Evolutionary conservation across 1,139 yeast genomes (phyloP).

Genomic region (Kodamaea sp.): DNA sequence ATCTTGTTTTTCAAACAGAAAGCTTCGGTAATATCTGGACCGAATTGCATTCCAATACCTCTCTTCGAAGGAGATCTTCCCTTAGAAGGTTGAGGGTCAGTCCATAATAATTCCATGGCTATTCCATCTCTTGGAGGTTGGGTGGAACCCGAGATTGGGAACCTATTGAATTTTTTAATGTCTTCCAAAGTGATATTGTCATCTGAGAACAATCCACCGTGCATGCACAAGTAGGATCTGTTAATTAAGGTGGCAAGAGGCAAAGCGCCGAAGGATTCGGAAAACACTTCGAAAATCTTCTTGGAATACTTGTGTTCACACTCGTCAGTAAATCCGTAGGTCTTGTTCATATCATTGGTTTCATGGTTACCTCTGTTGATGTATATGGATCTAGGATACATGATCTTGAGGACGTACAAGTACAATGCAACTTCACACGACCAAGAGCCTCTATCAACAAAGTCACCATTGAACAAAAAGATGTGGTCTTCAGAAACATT

Average conservation of each 20-base stretch:
- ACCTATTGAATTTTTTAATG: constrained; percentile 69
- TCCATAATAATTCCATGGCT: constrained; percentile 97
- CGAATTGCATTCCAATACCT: constrained; percentile 95
- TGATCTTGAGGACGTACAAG: constrained; percentile 73
- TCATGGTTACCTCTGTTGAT: constrained; percentile 96
- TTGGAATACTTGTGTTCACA: constrained; percentile 88
- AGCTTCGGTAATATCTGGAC: constrained; percentile 86
- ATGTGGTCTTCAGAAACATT: constrained; percentile 65
- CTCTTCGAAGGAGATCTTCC: constrained; percentile 91
- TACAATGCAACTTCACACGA: constrained; percentile 92
- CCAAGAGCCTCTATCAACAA: constrained; percentile 98
- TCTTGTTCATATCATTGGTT: constrained; percentile 94
- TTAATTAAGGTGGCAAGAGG: constrained; percentile 87
- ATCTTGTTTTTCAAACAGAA: constrained; percentile 75
- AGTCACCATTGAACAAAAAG: constrained; percentile 92
- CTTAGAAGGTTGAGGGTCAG: constrained; percentile 81
- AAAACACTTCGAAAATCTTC: constrained; percentile 78
- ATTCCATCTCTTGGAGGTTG: constrained; percentile 92
- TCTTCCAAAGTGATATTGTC: constrained; percentile 73
- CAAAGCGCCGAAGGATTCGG: constrained; percentile 81
- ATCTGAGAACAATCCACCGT: constrained; percentile 90
- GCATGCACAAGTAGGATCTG: constrained; percentile 79
- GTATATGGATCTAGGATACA: constrained; percentile 71
- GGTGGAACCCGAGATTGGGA: constrained; percentile 52
- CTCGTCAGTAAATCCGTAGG: constrained; percentile 95